Evolutionary conservation across 805 yeast species (phyloP).

Genomic region (Zygoascus ofunaensis): DNA sequence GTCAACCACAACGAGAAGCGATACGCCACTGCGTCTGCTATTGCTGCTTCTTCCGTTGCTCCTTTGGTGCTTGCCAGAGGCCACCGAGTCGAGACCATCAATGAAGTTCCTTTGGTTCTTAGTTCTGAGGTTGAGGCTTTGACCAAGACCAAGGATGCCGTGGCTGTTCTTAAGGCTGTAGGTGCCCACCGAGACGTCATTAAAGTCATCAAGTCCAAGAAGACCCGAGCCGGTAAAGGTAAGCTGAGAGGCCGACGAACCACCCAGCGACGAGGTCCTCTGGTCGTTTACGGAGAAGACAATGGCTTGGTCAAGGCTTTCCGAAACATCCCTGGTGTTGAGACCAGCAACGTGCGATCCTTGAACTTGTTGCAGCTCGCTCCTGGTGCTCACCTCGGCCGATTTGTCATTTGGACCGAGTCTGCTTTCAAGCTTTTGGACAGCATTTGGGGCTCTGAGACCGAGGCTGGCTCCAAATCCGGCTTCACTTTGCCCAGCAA

Average conservation of each 20-base stretch:
- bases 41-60: constrained; percentile 98
- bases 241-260: constrained; percentile 99
- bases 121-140: constrained; percentile 86
- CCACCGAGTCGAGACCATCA: constrained; percentile 97
- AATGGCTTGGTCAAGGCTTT: constrained; percentile 96
- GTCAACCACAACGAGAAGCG: constrained; percentile 99
- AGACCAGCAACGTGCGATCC: constrained; percentile 84
- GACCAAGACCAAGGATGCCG: constrained; percentile 96
- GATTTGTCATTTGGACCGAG: constrained; percentile 99
- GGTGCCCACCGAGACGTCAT: constrained; percentile 98
- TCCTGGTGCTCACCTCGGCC: constrained; percentile 99
- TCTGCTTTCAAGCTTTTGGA: constrained; percentile 95
- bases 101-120: constrained; percentile 98
- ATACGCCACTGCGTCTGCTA: constrained; percentile 99
- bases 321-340: constrained; percentile 99
- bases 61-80: constrained; percentile 99
- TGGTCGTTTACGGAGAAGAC: constrained; percentile 96
- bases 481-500: constrained; percentile 88
- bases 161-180: constrained; percentile 94
- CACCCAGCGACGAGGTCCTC: constrained; percentile 99
- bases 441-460: constrained; percentile 92
- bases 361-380: constrained; percentile 97
- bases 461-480: constrained; percentile 69
- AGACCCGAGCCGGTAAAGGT: constrained; percentile 99
- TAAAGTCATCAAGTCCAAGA: constrained; percentile 97